Conservation (phyloP, 2,329 filamentous ascomycete genomes). For the Fusarium verticillioides region DNA sequence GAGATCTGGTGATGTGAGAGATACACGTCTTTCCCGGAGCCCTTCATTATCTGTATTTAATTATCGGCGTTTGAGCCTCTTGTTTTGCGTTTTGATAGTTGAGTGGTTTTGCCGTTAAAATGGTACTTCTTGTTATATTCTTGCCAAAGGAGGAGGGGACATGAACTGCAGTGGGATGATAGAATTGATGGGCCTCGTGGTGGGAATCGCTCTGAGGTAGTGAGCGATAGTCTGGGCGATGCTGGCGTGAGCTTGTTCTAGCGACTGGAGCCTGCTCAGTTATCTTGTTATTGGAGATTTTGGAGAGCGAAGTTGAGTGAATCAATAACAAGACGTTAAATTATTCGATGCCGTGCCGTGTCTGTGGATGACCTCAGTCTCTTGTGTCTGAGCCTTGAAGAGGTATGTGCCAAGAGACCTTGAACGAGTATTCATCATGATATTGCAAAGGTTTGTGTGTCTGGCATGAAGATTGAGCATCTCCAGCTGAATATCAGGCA, state of each 20-base stretch:
- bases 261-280: conserved; percentile 17
- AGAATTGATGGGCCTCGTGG: conserved; percentile 18
- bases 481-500: not conserved
- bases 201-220: conserved; percentile 8
- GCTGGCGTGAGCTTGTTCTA: not conserved
- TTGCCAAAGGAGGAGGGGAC: conserved; percentile 8
- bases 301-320: conserved; percentile 37
- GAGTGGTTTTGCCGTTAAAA: conserved; percentile 13
- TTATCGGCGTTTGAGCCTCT: conserved; percentile 37
- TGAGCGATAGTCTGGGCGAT: conserved; percentile 4
- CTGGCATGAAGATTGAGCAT: not conserved
- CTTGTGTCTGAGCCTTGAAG: not conserved
- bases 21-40: conserved; percentile 23
- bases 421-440: not conserved
- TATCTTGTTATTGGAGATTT: conserved; percentile 28
- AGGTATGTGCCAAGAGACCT: not conserved
- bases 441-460: not conserved
- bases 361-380: not conserved
- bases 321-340: conserved; percentile 39
- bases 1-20: conserved; percentile 15
- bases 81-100: conserved; percentile 17
- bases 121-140: conserved; percentile 25
- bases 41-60: conserved; percentile 43
- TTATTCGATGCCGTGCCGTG: not conserved
- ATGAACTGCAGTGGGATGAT: conserved; percentile 20